Conservation (phyloP, 768 basidiomycete genomes). For the Naganishia onofrii region DNA sequence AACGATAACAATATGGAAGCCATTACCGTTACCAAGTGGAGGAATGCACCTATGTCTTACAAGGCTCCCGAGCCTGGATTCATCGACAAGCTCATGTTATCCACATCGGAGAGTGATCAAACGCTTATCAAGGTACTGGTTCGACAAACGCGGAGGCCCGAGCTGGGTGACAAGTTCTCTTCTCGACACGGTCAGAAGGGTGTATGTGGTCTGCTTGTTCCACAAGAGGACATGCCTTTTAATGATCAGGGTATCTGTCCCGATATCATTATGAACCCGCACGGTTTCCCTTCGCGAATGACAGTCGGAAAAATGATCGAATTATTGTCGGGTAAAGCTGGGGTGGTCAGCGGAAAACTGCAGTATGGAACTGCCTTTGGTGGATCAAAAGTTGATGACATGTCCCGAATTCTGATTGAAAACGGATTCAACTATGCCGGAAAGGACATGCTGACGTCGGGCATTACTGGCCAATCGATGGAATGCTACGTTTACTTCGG, state of each 20-base stretch:
- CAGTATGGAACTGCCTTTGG: slow-evolving; percentile 68
- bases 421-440: slow-evolving; percentile 95
- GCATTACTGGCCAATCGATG: slow-evolving; percentile 93
- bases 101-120: slow-evolving; percentile 93
- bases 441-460: slow-evolving; percentile 98
- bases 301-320: slow-evolving; percentile 99
- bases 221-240: slow-evolving; percentile 99
- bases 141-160: slow-evolving; percentile 91
- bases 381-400: slow-evolving; percentile 97
- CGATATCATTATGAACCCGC: slow-evolving; percentile 99
- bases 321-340: slow-evolving; percentile 92
- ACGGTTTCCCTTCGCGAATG: slow-evolving; percentile 94
- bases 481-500: slow-evolving; percentile 99
- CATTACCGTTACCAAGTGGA: slow-evolving; percentile 64
- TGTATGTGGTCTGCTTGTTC: slow-evolving; percentile 96
- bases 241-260: slow-evolving; percentile 92
- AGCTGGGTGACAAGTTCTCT: slow-evolving; percentile 97
- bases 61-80: slow-evolving; percentile 90
- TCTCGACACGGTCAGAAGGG: slow-evolving; percentile 98
- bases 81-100: slow-evolving; percentile 97
- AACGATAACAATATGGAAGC: slow-evolving; percentile 63
- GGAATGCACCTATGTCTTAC: slow-evolving; percentile 86
- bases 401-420: slow-evolving; percentile 93
- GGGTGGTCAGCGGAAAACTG: slow-evolving; percentile 74
- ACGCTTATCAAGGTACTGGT: slow-evolving; percentile 95